phyloP scores from a whole-genome alignment of 345 rosid genomes.

The Kernera saxatilis region DNA sequence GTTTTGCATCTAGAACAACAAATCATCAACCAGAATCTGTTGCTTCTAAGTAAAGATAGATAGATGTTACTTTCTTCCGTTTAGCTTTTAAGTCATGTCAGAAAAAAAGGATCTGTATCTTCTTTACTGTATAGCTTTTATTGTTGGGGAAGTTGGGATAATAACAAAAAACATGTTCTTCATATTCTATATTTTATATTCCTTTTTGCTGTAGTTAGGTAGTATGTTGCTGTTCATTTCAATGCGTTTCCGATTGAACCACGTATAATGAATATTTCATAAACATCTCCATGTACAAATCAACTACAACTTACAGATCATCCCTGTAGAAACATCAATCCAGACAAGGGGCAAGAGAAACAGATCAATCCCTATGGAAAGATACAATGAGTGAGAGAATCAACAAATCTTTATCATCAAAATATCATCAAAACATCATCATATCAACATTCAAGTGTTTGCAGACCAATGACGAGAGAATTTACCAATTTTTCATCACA shows the following conservation, averaged over 20 bases:
- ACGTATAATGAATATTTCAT: not conserved
- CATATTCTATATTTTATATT: not conserved
- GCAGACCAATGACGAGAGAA: too few relatives aligned
- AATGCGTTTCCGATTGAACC: not conserved
- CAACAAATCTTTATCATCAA: too few relatives aligned
- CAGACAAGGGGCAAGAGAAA: too few relatives aligned
- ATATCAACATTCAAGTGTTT: too few relatives aligned
- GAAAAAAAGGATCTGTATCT: not conserved
- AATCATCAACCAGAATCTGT: conserved; percentile 16
- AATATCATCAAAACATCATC: too few relatives aligned
- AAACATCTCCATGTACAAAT: too few relatives aligned
- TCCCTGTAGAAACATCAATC: too few relatives aligned
- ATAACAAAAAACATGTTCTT: not conserved
- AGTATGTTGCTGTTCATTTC: not conserved
- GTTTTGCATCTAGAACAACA: conserved; percentile 44
- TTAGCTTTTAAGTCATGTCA: conserved; percentile 13
- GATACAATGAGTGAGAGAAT: too few relatives aligned
- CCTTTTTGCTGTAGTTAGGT: not conserved
- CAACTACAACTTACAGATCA: too few relatives aligned
- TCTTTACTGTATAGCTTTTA: conserved; percentile 18
- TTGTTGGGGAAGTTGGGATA: not conserved
- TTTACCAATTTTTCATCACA: too few relatives aligned
- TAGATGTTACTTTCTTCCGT: not conserved
- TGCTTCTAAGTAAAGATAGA: conserved; percentile 32
- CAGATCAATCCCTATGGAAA: too few relatives aligned